Evolutionary conservation across 768 basidiomycete genomes (phyloP), one percentile per base, ranked within the genome.

Genomic region (Paxillus rubicundulus): DNA sequence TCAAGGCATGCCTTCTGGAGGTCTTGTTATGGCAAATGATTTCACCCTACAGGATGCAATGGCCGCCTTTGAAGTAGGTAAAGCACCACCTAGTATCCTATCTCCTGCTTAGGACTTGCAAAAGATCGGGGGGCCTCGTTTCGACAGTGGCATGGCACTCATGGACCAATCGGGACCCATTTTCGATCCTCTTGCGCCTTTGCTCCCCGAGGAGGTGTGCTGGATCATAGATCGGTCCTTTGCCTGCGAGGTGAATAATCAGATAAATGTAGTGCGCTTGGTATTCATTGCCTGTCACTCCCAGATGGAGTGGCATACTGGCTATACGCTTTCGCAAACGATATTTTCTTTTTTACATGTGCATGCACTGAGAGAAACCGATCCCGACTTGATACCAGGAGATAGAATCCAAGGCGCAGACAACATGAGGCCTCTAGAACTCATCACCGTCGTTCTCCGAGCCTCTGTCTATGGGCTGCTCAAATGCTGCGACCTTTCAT

Each of bases 41-140:
- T 87, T 92, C 59, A 80, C 82, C 16, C 74, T 96, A 43, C 80
- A 86, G 55, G 94, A 98, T 55, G 86, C 92, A n/a, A 96, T 98
- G 93, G 89, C 88, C 60, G 89, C 92, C 13, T 84, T 97, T 49
- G 89, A 94, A 81, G 91, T 89, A 64, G 53, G 75, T 61, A 20
- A 45, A 46, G 47, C 28, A 17, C 30, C 32, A 45, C 27, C 52
- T 47, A 12, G 16, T 51, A 39, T 44, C 49, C 36, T 56, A 44
- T 48, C 36, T 49, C 55, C 59, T 46, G 57, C 55, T 55, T 56
- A 53, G 41, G 34, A 34, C 34, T 50, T 36, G n/a, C 47, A 30
- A 14, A 69, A 95, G 93, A 91, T 95, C 46, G 89, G 92, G 18
- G 92, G 96, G 68, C 87, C 91, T 20, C 83, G 90, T 10, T 82